Base-by-base conservation (phyloP, 2,329 filamentous ascomycete genomes). In the Apiospora saccharicola region DNA sequence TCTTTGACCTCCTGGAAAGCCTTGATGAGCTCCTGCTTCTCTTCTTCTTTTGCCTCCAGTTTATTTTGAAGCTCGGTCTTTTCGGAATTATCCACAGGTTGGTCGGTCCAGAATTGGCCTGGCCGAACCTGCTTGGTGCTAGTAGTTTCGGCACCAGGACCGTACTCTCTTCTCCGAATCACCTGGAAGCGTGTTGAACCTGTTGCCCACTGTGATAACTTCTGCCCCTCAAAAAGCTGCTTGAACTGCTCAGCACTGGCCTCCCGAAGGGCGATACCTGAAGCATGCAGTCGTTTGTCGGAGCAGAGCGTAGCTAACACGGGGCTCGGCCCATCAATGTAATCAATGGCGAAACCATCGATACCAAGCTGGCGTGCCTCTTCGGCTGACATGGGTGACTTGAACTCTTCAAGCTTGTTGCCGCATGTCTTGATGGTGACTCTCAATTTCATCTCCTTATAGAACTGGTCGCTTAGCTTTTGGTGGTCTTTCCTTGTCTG, bases 251-350 rank as follows among this genome's bases (percentile, higher is more conserved):
- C 85, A 44, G 93, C 89, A 2, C 82, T 89, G 46, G 95, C 90
- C 13, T 94, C 90, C 6, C 80, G 81, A 19, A 91, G 83, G 22
- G 89, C 86, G 64, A 96, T 88, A 0, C 90, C 94, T 7, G 92
- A 91, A 37, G 85, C 84, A 77, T 97, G 90, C 8, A 98, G 82
- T 70, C 85, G 88, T 72, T 88, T 90, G 76, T 93, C 92, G 16
- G 90, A 88, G 81, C 95, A 98, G 30, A 99, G 88, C 93, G 97
- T 96, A 8, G 94, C 92, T 46, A 98, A 84, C 1, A 99, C 94
- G 1, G 93, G 89, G 1, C 92, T 90, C 0, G 97, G 97, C 0
- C 96, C 96, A 46, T 91, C 88, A 7, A 99, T 80, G 72, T 89
- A 94, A 78, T 98, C 93, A 37, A 93, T 86, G 0, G 94, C 91